These are phyloP conservation scores for Rhazya stricta DNA, from an alignment of 257 asterid species.

Conservation along the genomic window DNA sequence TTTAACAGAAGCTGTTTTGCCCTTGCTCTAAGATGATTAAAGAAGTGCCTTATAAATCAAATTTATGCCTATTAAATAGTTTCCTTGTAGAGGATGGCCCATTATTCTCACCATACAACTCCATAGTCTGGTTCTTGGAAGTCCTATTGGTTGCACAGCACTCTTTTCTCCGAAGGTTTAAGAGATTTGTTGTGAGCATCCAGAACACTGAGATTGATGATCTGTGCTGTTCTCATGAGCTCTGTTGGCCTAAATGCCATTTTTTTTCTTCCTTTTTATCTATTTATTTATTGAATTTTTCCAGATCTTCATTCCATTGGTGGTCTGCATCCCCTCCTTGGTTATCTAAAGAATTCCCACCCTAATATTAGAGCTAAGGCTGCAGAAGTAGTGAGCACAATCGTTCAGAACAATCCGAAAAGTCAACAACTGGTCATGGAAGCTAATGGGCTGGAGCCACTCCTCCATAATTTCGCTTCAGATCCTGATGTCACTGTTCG, in stretches of 20 bases:
- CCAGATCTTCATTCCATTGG: constrained; percentile 88
- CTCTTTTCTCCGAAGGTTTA: neutral
- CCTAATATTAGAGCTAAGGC: constrained; percentile 89
- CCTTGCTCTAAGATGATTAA: neutral
- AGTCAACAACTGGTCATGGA: constrained; percentile 89
- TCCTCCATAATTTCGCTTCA: constrained; percentile 56
- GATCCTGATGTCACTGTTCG: constrained; percentile 77
- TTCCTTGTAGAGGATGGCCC: neutral
- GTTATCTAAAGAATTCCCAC: constrained; percentile 57
- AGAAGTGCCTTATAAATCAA: neutral
- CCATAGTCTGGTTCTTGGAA: neutral
- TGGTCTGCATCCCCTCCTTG: constrained; percentile 75
- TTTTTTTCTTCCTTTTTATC: neutral
- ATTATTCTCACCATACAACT: neutral
- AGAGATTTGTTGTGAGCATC: neutral
- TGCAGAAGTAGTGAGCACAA: constrained; percentile 83
- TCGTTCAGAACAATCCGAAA: constrained; percentile 87
- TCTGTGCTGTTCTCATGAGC: neutral
- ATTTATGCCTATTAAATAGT: neutral
- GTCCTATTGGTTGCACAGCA: neutral
- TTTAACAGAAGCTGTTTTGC: neutral
- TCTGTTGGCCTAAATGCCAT: neutral
- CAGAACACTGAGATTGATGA: neutral
- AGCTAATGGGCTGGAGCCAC: constrained; percentile 76
- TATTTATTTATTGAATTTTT: constrained; percentile 6